Base-by-base conservation (phyloP, 805 yeast species). In the Yarrowia yakushimensis region DNA sequence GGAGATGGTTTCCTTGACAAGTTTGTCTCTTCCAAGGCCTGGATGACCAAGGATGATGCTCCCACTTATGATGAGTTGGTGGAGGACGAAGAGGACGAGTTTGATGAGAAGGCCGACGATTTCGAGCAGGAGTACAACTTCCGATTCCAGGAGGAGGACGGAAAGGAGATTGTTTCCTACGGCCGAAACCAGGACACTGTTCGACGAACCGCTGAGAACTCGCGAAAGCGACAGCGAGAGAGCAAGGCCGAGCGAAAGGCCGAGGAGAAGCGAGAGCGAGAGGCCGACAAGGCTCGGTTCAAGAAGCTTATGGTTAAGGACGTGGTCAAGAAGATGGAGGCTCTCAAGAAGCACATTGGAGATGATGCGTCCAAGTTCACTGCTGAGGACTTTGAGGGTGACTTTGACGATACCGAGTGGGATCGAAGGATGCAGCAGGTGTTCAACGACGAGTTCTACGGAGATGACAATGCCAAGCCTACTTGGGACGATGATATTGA, bases 51-150 rank as follows among this genome's bases (percentile, higher is more conserved):
- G 57, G 78, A 83, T 59, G 82, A 82, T 60, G 90, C 86, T 66
- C 76, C 76, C 0, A 64, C 73, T 2, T 74, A 74, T 62, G 64
- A 64, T 4, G 72, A 74, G 17, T 67, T 73, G 33, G 74, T 79
- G 15, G 82, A 80, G 13, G 79, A 74, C 6, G 89, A 83, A 63
- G 90, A 85, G 64, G 96, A 90, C 68, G 94, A 88, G 62, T 92
- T 92, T 70, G 97, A 93, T 54, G 88, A 90, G 43, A 94, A 96
- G 2, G 97, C 88, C 6, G 99, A 94, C 69, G 78, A 84, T 69
- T 91, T 90, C 69, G 99, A 94, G 74, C 84, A 85, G 66, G 97
- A 96, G 0, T 93, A 92, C 76, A 94, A 94, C 71, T 93, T 93
- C 80, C 82, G 99, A 72, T 94, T 82, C 72, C 99, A 94, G 75